A percentile compares a stretch with the other conserved stretches of the same genome.
Evolutionary conservation across 106 monocot species (phyloP).

Genomic region (Dactylorhiza incarnata): DNA sequence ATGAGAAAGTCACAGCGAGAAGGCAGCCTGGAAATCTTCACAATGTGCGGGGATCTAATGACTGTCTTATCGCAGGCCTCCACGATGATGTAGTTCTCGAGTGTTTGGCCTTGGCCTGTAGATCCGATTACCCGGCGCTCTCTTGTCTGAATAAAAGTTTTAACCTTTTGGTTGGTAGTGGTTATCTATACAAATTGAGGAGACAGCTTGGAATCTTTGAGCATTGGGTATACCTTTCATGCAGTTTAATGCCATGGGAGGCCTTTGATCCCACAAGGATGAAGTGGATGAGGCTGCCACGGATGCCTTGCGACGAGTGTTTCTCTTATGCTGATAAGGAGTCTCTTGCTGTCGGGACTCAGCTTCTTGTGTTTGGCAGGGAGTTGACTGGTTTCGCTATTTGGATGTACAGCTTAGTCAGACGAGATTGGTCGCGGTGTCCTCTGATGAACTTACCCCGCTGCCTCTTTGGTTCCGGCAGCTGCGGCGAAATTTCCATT

Average conservation of each 20-base stretch:
- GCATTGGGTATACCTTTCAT: slow-evolving; percentile 75
- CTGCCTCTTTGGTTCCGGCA: slow-evolving; percentile 73
- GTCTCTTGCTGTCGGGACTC: slow-evolving; percentile 82
- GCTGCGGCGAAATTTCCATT: slow-evolving; percentile 64
- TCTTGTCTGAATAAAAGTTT: slow-evolving; percentile 56
- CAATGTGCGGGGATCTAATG: slow-evolving; percentile 33
- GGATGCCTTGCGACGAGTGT: slow-evolving; percentile 86
- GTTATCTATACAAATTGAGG: slow-evolving; percentile 68
- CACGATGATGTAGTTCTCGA: slow-evolving; percentile 61
- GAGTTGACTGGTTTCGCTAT: slow-evolving; percentile 63
- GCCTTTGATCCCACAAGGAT: slow-evolving; percentile 61
- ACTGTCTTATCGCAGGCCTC: slow-evolving; percentile 53
- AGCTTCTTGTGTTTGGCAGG: slow-evolving; percentile 90
- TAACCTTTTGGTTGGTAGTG: slow-evolving; percentile 45
- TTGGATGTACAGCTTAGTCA: slow-evolving; percentile 71
- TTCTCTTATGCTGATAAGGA: slow-evolving; percentile 85
- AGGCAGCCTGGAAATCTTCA: slow-evolving; percentile 13
- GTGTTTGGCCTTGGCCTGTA: slow-evolving; percentile 46
- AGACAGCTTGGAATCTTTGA: slow-evolving; percentile 49
- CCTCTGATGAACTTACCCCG: slow-evolving; percentile 60
- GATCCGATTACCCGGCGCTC: slow-evolving; percentile 73
- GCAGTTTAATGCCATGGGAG: slow-evolving; percentile 78
- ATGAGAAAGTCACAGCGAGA: slow-evolving; percentile 14
- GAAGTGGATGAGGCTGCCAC: slow-evolving; percentile 74
- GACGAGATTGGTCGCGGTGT: slow-evolving; percentile 53